Conservation (phyloP, 352 stramenopile species). For the Pythium phragmiticola region DNA sequence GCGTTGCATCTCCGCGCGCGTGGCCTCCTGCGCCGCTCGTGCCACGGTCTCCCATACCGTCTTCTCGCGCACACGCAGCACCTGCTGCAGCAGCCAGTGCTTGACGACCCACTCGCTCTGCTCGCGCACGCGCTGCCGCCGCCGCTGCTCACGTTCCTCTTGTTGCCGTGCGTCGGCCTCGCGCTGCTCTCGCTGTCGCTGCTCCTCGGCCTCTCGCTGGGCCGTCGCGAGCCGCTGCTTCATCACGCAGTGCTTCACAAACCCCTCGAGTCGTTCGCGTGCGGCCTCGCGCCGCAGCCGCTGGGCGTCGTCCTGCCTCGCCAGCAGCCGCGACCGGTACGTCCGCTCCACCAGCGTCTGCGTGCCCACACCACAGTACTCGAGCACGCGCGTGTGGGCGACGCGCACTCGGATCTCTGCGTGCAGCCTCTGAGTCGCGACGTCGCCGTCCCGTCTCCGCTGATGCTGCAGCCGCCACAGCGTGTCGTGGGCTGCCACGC, state of each 20-base stretch:
- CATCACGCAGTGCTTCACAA: constrained; percentile 26
- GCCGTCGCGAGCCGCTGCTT: constrained; percentile 26
- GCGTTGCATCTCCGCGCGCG: neutral
- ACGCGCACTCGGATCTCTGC: constrained; percentile 2
- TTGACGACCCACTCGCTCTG: constrained; percentile 34
- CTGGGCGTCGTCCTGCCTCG: constrained; percentile 35
- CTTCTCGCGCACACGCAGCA: constrained; percentile 1
- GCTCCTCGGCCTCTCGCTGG: constrained; percentile 17
- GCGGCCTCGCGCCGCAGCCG: constrained; percentile 40
- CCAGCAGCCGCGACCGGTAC: constrained; percentile 24
- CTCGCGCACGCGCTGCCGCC: constrained; percentile 18
- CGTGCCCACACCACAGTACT: constrained; percentile 16
- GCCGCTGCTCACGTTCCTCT: constrained; percentile 1
- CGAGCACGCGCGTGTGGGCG: neutral
- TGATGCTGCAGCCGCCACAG: constrained; percentile 9
- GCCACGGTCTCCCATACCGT: neutral
- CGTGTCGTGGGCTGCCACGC: neutral
- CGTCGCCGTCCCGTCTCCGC: neutral
- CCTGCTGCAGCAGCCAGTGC: constrained; percentile 37
- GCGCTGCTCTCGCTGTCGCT: neutral
- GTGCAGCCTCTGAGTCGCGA: neutral
- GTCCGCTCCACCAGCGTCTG: constrained; percentile 6
- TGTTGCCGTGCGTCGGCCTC: constrained; percentile 4
- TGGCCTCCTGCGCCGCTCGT: neutral
- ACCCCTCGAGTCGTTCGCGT: constrained; percentile 22